A percentile compares a stretch with the other conserved stretches of the same genome.
phyloP scores from a whole-genome alignment of 2,329 filamentous ascomycete species.

The Fusarium heterosporum region DNA sequence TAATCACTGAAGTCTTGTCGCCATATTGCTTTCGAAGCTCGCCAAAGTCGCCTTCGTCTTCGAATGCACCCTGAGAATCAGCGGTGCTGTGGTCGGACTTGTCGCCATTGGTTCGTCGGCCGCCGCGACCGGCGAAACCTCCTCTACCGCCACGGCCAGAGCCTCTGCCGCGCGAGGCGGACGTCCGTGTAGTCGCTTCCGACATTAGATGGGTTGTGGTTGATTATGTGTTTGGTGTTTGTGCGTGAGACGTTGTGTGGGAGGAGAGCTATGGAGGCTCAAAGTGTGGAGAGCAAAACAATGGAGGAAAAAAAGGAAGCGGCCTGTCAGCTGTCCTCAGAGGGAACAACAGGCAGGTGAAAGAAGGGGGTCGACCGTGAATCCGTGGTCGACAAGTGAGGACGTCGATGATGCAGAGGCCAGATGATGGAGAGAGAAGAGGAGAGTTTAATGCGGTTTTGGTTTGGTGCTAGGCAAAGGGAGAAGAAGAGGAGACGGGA shows the following conservation, averaged over 20 bases:
- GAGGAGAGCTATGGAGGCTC: slow-evolving; percentile 47
- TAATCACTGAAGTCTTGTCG: slow-evolving; percentile 81
- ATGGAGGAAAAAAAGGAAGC: slow-evolving; percentile 39
- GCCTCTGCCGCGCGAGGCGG: slow-evolving; percentile 89
- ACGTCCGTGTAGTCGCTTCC: slow-evolving; percentile 88
- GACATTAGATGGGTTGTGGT: slow-evolving; percentile 77
- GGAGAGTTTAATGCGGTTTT: slow-evolving; percentile 27
- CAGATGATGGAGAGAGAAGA: slow-evolving; percentile 45
- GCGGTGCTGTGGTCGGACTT: slow-evolving; percentile 67
- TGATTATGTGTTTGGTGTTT: slow-evolving; percentile 50
- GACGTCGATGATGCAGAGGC: slow-evolving; percentile 47
- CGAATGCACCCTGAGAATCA: slow-evolving; percentile 68
- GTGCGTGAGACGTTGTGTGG: slow-evolving; percentile 39
- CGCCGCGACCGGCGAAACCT: slow-evolving; percentile 77
- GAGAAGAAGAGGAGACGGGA: slow-evolving; percentile 49
- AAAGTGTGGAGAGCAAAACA: slow-evolving; percentile 49
- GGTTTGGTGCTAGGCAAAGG: slow-evolving; percentile 48
- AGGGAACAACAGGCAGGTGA: slow-evolving; percentile 50
- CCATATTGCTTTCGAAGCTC: slow-evolving; percentile 92
- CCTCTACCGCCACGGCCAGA: slow-evolving; percentile 87
- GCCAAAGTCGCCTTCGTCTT: slow-evolving; percentile 91
- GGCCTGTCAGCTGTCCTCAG: slow-evolving; percentile 56
- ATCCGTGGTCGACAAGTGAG: slow-evolving; percentile 48
- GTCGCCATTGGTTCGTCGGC: slow-evolving; percentile 82
- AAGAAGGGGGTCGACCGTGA: slow-evolving; percentile 49